These are phyloP conservation scores for Ascochyta rabiei DNA, from an alignment of 2,329 filamentous ascomycete genomes.

Conservation along the genomic window DNA sequence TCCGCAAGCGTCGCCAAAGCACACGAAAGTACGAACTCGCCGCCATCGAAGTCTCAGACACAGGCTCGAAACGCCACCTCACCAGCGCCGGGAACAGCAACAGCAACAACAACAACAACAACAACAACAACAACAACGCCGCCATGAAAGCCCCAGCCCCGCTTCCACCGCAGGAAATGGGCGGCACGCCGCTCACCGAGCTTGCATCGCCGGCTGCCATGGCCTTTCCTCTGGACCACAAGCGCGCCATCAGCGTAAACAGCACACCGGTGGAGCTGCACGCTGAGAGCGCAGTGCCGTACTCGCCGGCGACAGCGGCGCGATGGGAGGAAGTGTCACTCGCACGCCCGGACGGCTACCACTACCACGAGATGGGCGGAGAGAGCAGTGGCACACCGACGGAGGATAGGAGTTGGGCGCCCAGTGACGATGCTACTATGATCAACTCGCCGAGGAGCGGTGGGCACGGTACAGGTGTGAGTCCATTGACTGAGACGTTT, in stretches of 20 bases:
- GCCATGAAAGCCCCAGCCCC: conserved; percentile 23
- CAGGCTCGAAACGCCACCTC: conserved; percentile 16
- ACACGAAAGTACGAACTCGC: conserved; percentile 29
- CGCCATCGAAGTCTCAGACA: conserved; percentile 27
- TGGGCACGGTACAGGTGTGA: conserved; percentile 20
- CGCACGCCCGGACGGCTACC: conserved; percentile 15
- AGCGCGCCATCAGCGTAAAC: conserved; percentile 29
- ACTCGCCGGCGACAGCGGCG: conserved; percentile 19
- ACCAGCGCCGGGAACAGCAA: not conserved
- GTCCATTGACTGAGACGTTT: conserved; percentile 26
- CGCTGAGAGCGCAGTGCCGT: conserved; percentile 14
- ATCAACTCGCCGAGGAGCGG: conserved; percentile 5
- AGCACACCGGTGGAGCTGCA: conserved; percentile 33
- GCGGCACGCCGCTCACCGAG: conserved; percentile 33
- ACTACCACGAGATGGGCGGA: conserved; percentile 25
- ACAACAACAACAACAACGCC: conserved; percentile 4
- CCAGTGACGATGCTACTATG: conserved; percentile 31
- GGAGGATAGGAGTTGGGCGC: conserved; percentile 28
- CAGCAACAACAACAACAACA: not conserved
- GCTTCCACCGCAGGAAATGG: conserved; percentile 26
- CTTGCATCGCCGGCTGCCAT: conserved; percentile 24
- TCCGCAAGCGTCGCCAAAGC: conserved; percentile 25
- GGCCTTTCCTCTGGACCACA: conserved; percentile 24
- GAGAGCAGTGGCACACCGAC: conserved; percentile 18
- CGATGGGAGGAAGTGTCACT: conserved; percentile 33